These are phyloP conservation scores for Calamus simplicifolius DNA, from an alignment of 176 grass and related monocot species.

Conservation along the genomic window DNA sequence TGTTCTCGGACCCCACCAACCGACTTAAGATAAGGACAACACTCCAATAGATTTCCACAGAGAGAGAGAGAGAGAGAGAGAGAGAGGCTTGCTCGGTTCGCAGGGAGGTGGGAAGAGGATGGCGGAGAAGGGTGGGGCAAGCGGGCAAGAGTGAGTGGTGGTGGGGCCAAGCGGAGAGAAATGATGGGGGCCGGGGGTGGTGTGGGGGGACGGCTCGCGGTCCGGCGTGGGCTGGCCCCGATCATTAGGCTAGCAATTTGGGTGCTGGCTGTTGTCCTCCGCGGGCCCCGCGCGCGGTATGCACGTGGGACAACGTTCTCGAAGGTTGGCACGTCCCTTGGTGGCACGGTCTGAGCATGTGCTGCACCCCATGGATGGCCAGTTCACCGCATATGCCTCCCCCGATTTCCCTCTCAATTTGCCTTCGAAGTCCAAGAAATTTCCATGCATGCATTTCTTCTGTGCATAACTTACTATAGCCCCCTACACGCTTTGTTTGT, in stretches of 20 bases:
- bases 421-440: too few species aligned
- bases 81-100: too few species aligned
- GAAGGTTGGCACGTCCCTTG: neutral
- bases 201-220: neutral
- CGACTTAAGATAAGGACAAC: neutral
- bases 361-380: too few species aligned
- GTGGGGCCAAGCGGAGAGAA: neutral
- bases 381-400: too few species aligned
- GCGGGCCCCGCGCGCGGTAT: neutral
- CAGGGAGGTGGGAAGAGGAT: neutral
- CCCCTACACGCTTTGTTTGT: too few species aligned
- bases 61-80: neutral
- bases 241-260: constrained; percentile 2
- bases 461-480: too few species aligned
- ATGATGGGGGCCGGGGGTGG: neutral
- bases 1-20: neutral
- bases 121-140: neutral
- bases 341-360: too few species aligned
- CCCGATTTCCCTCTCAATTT: too few species aligned
- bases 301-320: neutral
- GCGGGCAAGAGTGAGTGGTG: neutral
- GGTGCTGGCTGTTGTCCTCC: neutral
- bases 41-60: neutral
- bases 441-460: too few species aligned
- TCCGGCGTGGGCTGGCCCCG: neutral